Conservation (phyloP, 768 basidiomycete genomes). For the Mrakia blollopis region DNA sequence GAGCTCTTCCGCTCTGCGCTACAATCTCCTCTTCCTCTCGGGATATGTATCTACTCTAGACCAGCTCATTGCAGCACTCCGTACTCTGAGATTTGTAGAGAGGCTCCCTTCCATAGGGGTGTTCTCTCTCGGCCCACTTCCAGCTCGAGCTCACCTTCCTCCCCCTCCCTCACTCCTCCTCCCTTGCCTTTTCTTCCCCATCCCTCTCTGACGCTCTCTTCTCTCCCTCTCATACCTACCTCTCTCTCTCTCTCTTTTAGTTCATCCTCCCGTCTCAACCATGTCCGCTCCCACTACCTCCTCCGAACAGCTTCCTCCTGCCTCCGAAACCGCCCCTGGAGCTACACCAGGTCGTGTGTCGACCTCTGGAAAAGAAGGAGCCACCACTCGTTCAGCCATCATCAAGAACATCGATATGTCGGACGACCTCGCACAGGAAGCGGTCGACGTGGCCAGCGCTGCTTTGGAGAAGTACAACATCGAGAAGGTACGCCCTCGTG, state of each 20-base stretch:
- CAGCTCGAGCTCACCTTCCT: neutral
- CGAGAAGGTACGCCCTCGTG: slow-evolving; percentile 59
- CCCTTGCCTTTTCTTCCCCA: neutral
- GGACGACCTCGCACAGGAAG: slow-evolving; percentile 93
- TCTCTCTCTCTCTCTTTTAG: neutral
- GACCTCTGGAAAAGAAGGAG: neutral
- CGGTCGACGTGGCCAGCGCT: slow-evolving; percentile 76
- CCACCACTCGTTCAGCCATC: slow-evolving; percentile 59
- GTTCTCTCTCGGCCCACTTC: too few species aligned
- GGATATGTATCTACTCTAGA: too few species aligned
- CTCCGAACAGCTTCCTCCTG: neutral
- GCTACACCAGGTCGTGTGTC: neutral
- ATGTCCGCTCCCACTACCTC: neutral
- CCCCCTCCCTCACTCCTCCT: neutral
- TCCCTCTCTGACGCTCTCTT: neutral
- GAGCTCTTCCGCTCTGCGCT: neutral
- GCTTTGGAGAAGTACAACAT: slow-evolving; percentile 87
- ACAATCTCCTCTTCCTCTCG: too few species aligned
- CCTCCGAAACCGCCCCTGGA: neutral
- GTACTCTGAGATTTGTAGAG: too few species aligned
- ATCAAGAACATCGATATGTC: slow-evolving; percentile 97
- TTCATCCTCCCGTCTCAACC: neutral
- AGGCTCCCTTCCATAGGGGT: neutral
- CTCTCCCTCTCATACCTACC: neutral
- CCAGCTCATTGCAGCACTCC: neutral